Conservation (phyloP, 2,329 filamentous ascomycete genomes). For the Volutella citrinella region DNA sequence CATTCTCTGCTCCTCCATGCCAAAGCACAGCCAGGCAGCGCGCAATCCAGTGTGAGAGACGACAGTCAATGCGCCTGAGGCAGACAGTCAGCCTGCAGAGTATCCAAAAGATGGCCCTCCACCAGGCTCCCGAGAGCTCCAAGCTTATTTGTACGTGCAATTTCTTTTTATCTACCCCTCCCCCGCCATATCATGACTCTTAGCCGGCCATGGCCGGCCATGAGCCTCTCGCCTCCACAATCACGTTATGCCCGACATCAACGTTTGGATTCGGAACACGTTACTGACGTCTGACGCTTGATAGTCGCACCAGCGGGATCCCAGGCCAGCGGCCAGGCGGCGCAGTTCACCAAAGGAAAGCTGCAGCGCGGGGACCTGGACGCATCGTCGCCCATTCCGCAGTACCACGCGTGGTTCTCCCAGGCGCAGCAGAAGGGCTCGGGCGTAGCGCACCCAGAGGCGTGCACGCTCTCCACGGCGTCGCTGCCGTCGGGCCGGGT, state of each 20-base stretch:
- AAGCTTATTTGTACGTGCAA: constrained; percentile 48
- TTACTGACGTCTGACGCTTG: too few species aligned
- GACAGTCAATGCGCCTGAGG: constrained; percentile 23
- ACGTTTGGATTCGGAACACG: too few species aligned
- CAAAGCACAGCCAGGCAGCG: too few species aligned
- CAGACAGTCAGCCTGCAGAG: constrained; percentile 15
- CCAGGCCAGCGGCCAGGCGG: constrained; percentile 60
- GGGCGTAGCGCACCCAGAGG: constrained; percentile 73
- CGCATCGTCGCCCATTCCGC: constrained; percentile 63
- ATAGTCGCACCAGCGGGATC: constrained; percentile 65
- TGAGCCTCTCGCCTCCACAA: too few species aligned
- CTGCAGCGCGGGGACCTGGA: constrained; percentile 62
- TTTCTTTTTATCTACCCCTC: constrained; percentile 2
- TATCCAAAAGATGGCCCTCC: constrained; percentile 42
- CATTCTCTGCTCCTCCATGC: constrained; percentile 3
- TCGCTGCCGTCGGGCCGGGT: constrained; percentile 79
- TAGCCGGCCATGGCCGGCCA: too few species aligned
- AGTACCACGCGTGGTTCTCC: constrained; percentile 90
- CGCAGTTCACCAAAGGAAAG: constrained; percentile 67
- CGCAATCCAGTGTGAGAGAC: too few species aligned
- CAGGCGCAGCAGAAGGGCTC: constrained; percentile 56
- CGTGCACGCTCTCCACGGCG: constrained; percentile 83
- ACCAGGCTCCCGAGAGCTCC: constrained; percentile 35
- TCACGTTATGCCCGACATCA: too few species aligned
- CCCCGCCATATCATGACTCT: constrained; percentile 7